phyloP scores from a whole-genome alignment of 2,329 filamentous ascomycete species.

The Colletotrichum lupini region DNA sequence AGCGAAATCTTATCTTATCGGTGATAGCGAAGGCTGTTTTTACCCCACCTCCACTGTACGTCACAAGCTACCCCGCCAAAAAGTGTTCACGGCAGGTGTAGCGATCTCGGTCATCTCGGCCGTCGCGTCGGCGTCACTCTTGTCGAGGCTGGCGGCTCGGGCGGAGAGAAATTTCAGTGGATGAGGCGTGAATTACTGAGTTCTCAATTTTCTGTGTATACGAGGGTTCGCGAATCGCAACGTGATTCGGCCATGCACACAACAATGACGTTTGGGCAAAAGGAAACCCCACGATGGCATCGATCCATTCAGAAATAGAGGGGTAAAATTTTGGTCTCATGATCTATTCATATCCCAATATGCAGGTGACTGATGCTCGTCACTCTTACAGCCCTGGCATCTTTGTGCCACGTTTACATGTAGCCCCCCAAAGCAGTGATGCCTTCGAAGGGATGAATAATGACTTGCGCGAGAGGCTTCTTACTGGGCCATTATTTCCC shows the following conservation, averaged over 20 bases:
- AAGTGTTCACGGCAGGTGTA: background rate
- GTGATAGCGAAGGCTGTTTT: background rate
- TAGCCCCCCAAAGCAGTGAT: background rate
- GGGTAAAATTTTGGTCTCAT: conserved; percentile 7
- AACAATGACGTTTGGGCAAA: background rate
- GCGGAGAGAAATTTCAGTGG: conserved; percentile 6
- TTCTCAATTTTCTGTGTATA: background rate
- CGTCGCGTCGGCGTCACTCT: background rate
- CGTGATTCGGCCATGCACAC: background rate
- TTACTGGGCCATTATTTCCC: conserved; percentile 44
- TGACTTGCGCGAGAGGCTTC: background rate
- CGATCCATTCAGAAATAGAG: background rate
- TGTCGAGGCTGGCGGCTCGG: background rate
- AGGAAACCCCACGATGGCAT: background rate
- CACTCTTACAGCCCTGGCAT: background rate
- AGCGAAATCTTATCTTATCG: conserved; percentile 12
- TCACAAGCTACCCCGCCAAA: conserved; percentile 29
- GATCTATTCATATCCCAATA: conserved; percentile 14
- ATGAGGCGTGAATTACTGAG: background rate
- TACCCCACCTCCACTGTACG: conserved; percentile 27
- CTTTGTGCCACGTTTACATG: conserved; percentile 2
- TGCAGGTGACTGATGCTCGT: conserved; percentile 19
- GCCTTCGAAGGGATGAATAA: background rate
- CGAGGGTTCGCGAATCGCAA: background rate
- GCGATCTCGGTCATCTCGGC: conserved; percentile 14